Percentiles rank a stretch among this genome's conserved stretches.
These are phyloP conservation scores for Penicillium sp. DNA, from an alignment of 2,329 filamentous ascomycete species.

Conservation along the genomic window DNA sequence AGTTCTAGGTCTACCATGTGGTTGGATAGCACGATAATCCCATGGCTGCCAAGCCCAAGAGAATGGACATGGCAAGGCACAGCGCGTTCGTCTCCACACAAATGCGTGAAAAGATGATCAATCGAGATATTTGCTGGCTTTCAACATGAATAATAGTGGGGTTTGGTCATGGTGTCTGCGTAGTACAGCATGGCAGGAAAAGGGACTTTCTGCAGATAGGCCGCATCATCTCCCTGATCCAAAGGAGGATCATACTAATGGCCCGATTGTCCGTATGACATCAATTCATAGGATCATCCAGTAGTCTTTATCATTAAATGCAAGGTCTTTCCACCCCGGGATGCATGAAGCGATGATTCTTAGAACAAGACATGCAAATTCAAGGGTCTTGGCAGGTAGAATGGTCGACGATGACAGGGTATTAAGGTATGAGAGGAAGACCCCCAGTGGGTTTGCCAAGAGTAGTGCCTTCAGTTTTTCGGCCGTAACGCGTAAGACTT, in stretches of 20 bases:
- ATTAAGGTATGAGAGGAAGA: neutral
- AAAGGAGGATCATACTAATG: too few relatives aligned
- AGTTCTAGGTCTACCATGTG: neutral
- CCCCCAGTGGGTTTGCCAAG: neutral
- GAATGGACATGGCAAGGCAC: neutral
- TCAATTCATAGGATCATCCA: neutral
- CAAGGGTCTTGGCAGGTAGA: neutral
- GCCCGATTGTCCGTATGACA: neutral
- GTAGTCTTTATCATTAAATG: neutral
- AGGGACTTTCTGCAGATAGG: neutral
- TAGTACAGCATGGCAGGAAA: neutral
- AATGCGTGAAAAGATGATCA: neutral
- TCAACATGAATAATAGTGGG: neutral
- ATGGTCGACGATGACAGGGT: neutral
- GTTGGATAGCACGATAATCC: neutral
- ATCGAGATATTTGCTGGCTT: neutral
- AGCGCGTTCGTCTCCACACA: neutral
- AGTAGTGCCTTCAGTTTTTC: slow-evolving; percentile 13
- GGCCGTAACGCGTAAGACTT: slow-evolving; percentile 75
- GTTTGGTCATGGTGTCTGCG: neutral
- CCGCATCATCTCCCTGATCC: neutral
- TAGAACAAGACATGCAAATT: neutral
- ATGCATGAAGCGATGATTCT: too few relatives aligned
- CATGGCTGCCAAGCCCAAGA: neutral
- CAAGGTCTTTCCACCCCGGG: neutral